These are phyloP conservation scores for Lactarius psammicola DNA, from an alignment of 768 basidiomycete genomes.

Conservation along the genomic window DNA sequence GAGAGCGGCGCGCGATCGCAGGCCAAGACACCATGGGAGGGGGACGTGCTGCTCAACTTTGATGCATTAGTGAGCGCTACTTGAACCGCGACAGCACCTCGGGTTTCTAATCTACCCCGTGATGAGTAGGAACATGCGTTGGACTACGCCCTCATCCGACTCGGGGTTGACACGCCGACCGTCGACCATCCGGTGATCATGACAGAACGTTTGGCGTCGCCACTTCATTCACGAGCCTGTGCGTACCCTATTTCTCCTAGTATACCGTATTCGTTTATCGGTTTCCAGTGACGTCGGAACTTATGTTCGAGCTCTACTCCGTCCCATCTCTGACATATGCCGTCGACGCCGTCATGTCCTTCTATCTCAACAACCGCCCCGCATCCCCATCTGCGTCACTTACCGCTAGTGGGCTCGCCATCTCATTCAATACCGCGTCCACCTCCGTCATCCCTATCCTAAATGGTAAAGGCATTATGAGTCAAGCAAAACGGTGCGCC, in stretches of 20 bases:
- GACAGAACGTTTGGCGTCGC: constrained; percentile 88
- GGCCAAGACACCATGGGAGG: constrained; percentile 86
- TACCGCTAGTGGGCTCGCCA: constrained; percentile 70
- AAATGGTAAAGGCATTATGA: constrained; percentile 76
- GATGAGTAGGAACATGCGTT: constrained; percentile 82
- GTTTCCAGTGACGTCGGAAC: constrained; percentile 81
- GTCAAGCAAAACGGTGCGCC: constrained; percentile 78
- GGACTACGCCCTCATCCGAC: constrained; percentile 85
- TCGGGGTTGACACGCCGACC: constrained; percentile 74
- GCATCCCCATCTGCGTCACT: constrained; percentile 38
- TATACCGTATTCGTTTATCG: constrained; percentile 1
- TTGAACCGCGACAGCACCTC: background rate
- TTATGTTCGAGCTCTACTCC: constrained; percentile 91
- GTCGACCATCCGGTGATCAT: constrained; percentile 90
- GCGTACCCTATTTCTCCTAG: constrained; percentile 38
- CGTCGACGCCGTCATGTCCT: constrained; percentile 89
- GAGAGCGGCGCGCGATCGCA: constrained; percentile 83
- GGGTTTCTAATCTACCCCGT: constrained; percentile 5
- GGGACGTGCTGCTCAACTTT: constrained; percentile 86
- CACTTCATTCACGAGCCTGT: constrained; percentile 85
- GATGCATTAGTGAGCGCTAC: constrained; percentile 79
- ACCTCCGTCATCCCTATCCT: constrained; percentile 91
- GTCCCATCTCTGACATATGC: constrained; percentile 86
- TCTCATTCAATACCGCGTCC: constrained; percentile 90
- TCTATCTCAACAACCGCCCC: constrained; percentile 74